Percentiles rank a stretch among this genome's conserved stretches.
phyloP scores from a whole-genome alignment of 2,329 filamentous ascomycete genomes.

The Tetracladium maxilliforme region DNA sequence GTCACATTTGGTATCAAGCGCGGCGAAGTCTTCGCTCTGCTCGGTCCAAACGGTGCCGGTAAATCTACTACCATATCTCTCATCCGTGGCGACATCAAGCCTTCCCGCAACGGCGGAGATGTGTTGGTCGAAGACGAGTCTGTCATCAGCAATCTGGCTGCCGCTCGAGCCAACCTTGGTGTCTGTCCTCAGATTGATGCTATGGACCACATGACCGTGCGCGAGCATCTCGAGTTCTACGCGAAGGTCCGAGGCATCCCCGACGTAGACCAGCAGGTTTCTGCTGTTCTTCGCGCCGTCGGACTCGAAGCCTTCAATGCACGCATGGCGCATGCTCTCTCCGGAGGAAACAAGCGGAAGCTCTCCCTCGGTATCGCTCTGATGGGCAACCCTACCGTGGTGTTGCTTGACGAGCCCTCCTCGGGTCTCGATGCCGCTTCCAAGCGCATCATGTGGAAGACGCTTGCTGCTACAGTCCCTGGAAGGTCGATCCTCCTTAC shows the following conservation, averaged over 20 bases:
- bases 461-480: slow-evolving; percentile 55
- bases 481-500: slow-evolving; percentile 78
- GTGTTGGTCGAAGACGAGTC: slow-evolving; percentile 68
- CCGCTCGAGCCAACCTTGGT: slow-evolving; percentile 65
- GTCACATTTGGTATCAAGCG: slow-evolving; percentile 69
- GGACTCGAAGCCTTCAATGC: slow-evolving; percentile 56
- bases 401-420: slow-evolving; percentile 80
- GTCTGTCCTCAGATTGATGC: slow-evolving; percentile 80
- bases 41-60: slow-evolving; percentile 84
- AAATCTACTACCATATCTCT: slow-evolving; percentile 84
- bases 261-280: slow-evolving; percentile 64
- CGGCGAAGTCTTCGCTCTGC: slow-evolving; percentile 74
- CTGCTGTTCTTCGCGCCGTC: slow-evolving; percentile 65
- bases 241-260: slow-evolving; percentile 68
- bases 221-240: slow-evolving; percentile 80
- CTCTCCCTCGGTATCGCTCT: slow-evolving; percentile 77
- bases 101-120: slow-evolving; percentile 53
- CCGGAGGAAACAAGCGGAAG: slow-evolving; percentile 90
- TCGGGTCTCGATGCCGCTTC: slow-evolving; percentile 82
- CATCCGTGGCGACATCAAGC: slow-evolving; percentile 76
- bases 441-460: slow-evolving; percentile 89
- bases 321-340: slow-evolving; percentile 66
- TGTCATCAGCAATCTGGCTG: slow-evolving; percentile 55
- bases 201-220: slow-evolving; percentile 80
- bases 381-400: slow-evolving; percentile 79